phyloP scores from a whole-genome alignment of 345 rosid species.

The Raphanus raphanistrum region DNA sequence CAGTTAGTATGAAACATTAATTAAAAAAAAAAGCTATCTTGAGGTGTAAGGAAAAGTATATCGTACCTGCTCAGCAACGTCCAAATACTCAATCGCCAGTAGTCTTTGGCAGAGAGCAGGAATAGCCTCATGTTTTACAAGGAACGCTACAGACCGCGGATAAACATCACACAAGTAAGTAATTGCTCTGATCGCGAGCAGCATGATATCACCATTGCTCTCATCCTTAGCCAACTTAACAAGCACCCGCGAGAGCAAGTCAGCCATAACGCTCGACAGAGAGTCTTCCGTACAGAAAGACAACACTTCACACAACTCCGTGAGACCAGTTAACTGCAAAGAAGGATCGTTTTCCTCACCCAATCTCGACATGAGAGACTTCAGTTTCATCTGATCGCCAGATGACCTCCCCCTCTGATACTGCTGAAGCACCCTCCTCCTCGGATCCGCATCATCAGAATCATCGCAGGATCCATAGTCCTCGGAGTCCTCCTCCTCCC shows the following conservation, averaged over 20 bases:
- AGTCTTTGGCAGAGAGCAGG: conserved; percentile 83
- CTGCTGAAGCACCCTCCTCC: conserved; percentile 54
- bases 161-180: conserved; percentile 89
- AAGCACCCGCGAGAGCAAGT: conserved; percentile 71
- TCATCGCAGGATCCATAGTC: conserved; percentile 72
- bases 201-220: conserved; percentile 65
- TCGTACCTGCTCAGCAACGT: conserved; percentile 92
- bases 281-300: conserved; percentile 88
- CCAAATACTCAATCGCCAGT: conserved; percentile 75
- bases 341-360: conserved; percentile 61
- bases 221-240: conserved; percentile 68
- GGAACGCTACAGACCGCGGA: conserved; percentile 69
- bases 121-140: conserved; percentile 76
- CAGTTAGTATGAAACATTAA: neutral
- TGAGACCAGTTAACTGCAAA: conserved; percentile 58
- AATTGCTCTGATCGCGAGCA: conserved; percentile 79
- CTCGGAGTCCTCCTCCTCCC: conserved; percentile 62
- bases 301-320: conserved; percentile 85
- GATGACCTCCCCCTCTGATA: conserved; percentile 69
- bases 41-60: neutral
- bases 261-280: conserved; percentile 61
- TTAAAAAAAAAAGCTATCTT: conserved; percentile 5
- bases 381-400: conserved; percentile 68
- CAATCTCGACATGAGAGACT: conserved; percentile 52
- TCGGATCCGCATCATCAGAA: conserved; percentile 64